Conservation (phyloP, 768 basidiomycete species). For the Leucocoprinus sp. region DNA sequence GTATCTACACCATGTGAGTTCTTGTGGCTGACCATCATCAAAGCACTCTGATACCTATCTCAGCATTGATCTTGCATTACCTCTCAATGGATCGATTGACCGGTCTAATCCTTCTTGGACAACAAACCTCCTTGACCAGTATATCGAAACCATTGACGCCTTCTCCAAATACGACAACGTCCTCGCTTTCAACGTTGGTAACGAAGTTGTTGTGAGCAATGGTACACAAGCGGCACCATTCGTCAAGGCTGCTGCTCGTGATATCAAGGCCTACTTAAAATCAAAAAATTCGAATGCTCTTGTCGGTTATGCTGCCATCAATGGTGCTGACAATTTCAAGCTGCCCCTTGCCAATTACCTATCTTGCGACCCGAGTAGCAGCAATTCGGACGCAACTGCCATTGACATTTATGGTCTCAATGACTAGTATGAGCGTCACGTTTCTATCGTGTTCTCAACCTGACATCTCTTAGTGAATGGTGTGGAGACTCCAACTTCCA, state of each 20-base stretch:
- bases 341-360: constrained; percentile 70
- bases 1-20: constrained; percentile 84
- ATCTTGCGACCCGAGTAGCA: constrained; percentile 55
- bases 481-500: constrained; percentile 63
- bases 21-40: constrained; percentile 1
- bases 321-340: constrained; percentile 57
- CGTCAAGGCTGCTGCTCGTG: constrained; percentile 88
- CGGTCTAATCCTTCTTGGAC: constrained; percentile 69
- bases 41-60: constrained; percentile 9
- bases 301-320: constrained; percentile 82
- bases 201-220: constrained; percentile 58
- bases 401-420: constrained; percentile 88
- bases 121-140: constrained; percentile 71
- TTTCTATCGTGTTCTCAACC: neutral
- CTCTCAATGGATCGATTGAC: constrained; percentile 80
- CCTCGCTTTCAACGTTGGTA: constrained; percentile 84
- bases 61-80: constrained; percentile 82
- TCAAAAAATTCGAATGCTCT: constrained; percentile 59
- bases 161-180: constrained; percentile 88
- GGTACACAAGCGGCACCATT: constrained; percentile 63
- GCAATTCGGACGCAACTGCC: constrained; percentile 47
- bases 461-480: constrained; percentile 52
- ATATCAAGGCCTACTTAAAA: constrained; percentile 76
- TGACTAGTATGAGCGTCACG: constrained; percentile 54
- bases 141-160: constrained; percentile 66